phyloP scores from a whole-genome alignment of 192 early-diverging fungal genomes.

The Rhizoclosmatium globosum region DNA sequence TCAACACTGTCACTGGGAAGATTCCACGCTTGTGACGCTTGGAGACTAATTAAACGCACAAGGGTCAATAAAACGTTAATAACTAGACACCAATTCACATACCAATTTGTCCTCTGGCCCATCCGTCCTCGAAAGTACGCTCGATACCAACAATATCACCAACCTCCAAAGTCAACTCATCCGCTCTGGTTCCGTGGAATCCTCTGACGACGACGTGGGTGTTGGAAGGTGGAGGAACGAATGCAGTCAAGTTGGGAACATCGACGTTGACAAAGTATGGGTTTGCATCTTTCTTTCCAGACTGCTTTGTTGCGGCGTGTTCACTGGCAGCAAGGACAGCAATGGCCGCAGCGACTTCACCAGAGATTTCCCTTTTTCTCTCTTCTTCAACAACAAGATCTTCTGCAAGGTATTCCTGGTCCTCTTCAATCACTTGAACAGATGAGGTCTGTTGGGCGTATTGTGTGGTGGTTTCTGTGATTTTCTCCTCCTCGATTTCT shows the following conservation, averaged over 20 bases:
- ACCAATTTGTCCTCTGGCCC: constrained; percentile 59
- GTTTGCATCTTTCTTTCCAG: not conserved
- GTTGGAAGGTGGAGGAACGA: constrained; percentile 57
- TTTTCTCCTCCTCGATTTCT: constrained; percentile 4
- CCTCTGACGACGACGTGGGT: constrained; percentile 54
- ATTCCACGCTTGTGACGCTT: constrained; percentile 57
- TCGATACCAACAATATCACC: constrained; percentile 67
- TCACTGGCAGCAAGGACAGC: constrained; percentile 30
- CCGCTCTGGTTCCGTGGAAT: constrained; percentile 45
- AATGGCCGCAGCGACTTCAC: constrained; percentile 42
- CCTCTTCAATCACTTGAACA: constrained; percentile 39
- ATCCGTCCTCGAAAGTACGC: constrained; percentile 58
- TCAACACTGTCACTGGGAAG: constrained; percentile 59
- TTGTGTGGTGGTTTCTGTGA: not conserved
- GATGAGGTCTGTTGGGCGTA: not conserved
- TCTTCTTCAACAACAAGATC: constrained; percentile 34
- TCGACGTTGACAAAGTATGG: constrained; percentile 48
- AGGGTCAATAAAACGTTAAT: not conserved
- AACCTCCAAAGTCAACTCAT: constrained; percentile 58
- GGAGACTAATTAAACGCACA: constrained; percentile 45
- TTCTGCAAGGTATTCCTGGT: constrained; percentile 32
- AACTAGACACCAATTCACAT: constrained; percentile 3
- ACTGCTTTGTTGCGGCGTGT: not conserved
- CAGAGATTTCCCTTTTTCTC: constrained; percentile 37
- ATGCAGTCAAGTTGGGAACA: constrained; percentile 52